phyloP scores from a whole-genome alignment of 176 grass and related monocot species.

The Dendrocalamus sinicus region DNA sequence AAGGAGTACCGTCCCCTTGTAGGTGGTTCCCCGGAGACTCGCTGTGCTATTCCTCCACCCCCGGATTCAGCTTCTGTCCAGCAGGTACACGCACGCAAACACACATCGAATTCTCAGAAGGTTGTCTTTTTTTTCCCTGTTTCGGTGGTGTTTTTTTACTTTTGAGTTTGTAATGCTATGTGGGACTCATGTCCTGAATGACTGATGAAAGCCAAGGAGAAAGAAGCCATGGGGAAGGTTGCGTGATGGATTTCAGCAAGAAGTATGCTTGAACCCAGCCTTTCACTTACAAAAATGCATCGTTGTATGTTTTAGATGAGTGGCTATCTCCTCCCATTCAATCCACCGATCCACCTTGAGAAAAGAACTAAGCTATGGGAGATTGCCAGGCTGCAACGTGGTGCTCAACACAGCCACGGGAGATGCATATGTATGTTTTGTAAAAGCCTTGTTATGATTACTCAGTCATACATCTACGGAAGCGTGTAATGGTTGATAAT shows the following conservation, averaged over 20 bases:
- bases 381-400: too few relatives aligned
- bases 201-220: neutral
- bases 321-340: neutral
- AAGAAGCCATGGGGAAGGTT: neutral
- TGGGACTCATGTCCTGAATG: neutral
- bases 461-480: too few relatives aligned
- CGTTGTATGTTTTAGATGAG: neutral
- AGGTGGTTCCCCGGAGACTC: neutral
- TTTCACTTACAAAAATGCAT: neutral
- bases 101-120: neutral
- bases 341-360: neutral
- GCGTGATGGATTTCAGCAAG: neutral
- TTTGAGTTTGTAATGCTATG: neutral
- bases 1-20: neutral
- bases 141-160: neutral
- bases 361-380: too few relatives aligned
- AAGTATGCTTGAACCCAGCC: neutral
- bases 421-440: too few relatives aligned
- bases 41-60: neutral
- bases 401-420: too few relatives aligned
- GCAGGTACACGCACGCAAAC: neutral
- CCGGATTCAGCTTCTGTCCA: neutral
- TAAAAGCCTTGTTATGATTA: too few relatives aligned
- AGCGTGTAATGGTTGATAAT: too few relatives aligned
- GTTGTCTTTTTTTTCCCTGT: neutral